Conservation (phyloP, 2,329 filamentous ascomycete species). For the Geosmithia flava region DNA sequence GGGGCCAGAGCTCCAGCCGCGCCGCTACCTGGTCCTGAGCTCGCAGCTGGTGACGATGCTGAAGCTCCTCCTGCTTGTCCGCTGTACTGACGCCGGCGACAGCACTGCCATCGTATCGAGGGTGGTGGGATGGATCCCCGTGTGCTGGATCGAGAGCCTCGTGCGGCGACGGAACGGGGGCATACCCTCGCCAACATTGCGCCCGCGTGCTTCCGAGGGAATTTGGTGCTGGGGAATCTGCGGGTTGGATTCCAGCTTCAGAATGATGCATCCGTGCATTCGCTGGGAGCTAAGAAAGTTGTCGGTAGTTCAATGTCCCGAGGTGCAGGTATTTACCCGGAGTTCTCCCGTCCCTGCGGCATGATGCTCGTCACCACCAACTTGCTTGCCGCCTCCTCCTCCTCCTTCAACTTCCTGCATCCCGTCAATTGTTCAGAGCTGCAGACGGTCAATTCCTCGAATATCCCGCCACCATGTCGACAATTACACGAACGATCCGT, state of each 20-base stretch:
- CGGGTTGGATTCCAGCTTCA: neutral
- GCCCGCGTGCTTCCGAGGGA: neutral
- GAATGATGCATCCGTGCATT: neutral
- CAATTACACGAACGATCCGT: slow-evolving; percentile 69
- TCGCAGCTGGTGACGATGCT: slow-evolving; percentile 8
- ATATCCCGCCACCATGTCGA: slow-evolving; percentile 62
- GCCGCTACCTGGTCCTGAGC: slow-evolving; percentile 3
- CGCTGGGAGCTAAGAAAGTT: neutral
- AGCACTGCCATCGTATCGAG: slow-evolving; percentile 11
- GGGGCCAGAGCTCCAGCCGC: slow-evolving; percentile 32
- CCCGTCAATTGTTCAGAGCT: neutral
- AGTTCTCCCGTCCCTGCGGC: neutral
- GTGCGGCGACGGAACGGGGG: slow-evolving; percentile 14
- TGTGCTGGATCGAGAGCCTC: slow-evolving; percentile 2
- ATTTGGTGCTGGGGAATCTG: neutral
- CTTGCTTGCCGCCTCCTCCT: neutral
- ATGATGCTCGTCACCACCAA: neutral
- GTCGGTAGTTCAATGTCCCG: neutral
- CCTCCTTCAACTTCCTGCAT: neutral
- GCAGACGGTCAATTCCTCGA: slow-evolving; percentile 13
- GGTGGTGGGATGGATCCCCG: slow-evolving; percentile 1
- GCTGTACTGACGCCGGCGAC: slow-evolving; percentile 6
- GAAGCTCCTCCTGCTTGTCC: slow-evolving; percentile 8
- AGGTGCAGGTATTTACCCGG: neutral
- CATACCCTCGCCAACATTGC: slow-evolving; percentile 23